Evolutionary conservation across 2,329 filamentous ascomycete genomes (phyloP), one percentile per base, ranked within the genome.

Genomic region (Ophioceras dolichostomum): DNA sequence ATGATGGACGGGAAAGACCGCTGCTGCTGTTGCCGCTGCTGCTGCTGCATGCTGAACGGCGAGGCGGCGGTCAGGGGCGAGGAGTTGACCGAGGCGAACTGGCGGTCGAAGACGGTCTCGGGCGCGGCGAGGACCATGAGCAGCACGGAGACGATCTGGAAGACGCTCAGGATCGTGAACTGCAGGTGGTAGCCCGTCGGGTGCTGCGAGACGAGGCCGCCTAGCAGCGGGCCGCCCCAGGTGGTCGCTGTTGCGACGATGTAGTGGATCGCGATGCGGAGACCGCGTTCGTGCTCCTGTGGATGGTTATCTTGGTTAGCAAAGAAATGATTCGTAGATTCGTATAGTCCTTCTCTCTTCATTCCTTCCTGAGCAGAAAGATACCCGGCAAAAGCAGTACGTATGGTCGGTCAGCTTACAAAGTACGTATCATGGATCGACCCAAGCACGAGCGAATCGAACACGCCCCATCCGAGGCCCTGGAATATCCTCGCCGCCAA

Each of bases 361-460:
- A n/a, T n/a, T n/a, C n/a, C n/a, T n/a, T n/a, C n/a, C n/a, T n/a
- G n/a, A n/a, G n/a, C n/a, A n/a, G 14, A 28, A 10, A 4, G 18
- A 3, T 26, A n/a, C n/a, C n/a, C n/a, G n/a, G n/a, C n/a, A n/a
- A n/a, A n/a, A 14, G 13, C 9, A 52, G 29, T 12, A 16, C 4
- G n/a, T 14, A 16, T 16, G 30, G 4, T 12, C 4, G 19, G 19
- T 22, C n/a, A 13, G 19, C 67, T 52, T 50, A 74, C 70, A 47
- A 71, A 76, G 49, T 65, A 76, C 2, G 67, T 68, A 44, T 77
- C 73, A 33, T 70, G 62, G 34, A 77, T 67, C 2, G 66, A 68
- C 2, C 60, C 62, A 22, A 67, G 52, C 21, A 73, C 57, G 28
- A 76, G 51, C 5, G 62, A 65, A 44, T 77, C 73, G 41, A 76